These are phyloP conservation scores for Leccinum disarticulatum DNA, from an alignment of 768 basidiomycete genomes.

Conservation along the genomic window DNA sequence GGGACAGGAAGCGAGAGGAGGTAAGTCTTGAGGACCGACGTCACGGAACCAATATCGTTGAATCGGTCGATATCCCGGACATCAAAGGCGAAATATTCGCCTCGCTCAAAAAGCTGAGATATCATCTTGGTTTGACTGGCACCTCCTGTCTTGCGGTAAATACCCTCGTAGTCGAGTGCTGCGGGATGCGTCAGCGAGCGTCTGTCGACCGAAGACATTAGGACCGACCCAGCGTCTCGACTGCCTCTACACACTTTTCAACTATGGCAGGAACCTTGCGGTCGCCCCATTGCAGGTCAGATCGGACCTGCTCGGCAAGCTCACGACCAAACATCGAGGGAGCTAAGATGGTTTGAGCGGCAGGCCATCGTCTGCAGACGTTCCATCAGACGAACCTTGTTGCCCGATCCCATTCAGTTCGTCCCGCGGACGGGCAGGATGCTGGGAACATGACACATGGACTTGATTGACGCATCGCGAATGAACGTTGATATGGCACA, in stretches of 20 bases:
- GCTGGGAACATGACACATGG: conserved; percentile 63
- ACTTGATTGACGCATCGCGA: conserved; percentile 78
- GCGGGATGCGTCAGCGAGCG: conserved; percentile 3
- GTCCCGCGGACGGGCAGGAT: conserved; percentile 35
- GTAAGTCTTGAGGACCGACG: conserved; percentile 95
- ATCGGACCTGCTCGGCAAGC: conserved; percentile 77
- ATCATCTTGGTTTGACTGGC: conserved; percentile 89
- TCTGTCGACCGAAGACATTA: background rate
- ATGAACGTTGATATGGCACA: conserved; percentile 84
- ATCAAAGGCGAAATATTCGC: conserved; percentile 88
- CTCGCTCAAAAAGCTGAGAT: conserved; percentile 91
- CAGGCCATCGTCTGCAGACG: conserved; percentile 13
- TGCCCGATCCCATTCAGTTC: conserved; percentile 29
- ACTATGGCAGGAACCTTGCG: conserved; percentile 83
- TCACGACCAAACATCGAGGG: conserved; percentile 94
- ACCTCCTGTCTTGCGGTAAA: conserved; percentile 97
- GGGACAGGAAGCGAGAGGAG: conserved; percentile 92
- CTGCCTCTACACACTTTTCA: conserved; percentile 93
- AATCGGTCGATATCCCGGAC: conserved; percentile 83
- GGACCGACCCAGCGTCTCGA: conserved; percentile 76
- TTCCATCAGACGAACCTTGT: conserved; percentile 9
- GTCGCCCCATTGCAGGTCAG: conserved; percentile 59
- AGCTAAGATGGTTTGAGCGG: conserved; percentile 41
- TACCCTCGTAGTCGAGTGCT: conserved; percentile 96
- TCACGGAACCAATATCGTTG: conserved; percentile 97